phyloP scores from a whole-genome alignment of 768 basidiomycete species.

The Tylopilus sp. region DNA sequence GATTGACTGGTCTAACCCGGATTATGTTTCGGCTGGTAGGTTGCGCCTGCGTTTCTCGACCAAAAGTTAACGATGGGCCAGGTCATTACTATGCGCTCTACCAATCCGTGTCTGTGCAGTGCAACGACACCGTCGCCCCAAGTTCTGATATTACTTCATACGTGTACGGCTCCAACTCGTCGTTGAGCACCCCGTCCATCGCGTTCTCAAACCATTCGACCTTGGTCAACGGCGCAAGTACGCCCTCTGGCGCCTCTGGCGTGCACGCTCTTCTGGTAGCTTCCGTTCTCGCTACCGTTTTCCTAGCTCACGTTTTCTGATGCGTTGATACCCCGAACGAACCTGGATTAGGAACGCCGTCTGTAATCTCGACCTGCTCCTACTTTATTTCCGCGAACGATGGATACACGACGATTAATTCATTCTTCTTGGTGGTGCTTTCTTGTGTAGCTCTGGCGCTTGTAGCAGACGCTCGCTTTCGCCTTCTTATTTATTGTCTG shows the following conservation, averaged over 20 bases:
- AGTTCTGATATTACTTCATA: constrained; percentile 56
- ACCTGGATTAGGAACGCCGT: background rate
- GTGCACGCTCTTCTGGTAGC: constrained; percentile 15
- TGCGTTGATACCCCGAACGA: background rate
- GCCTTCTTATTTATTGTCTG: background rate
- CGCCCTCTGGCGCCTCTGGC: constrained; percentile 5
- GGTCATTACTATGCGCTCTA: constrained; percentile 72
- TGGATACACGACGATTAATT: background rate
- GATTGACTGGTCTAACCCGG: constrained; percentile 79
- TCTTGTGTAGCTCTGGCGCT: background rate
- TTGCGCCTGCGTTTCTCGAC: background rate
- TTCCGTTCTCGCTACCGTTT: constrained; percentile 6
- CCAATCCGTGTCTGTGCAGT: constrained; percentile 60
- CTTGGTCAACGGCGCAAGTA: constrained; percentile 42
- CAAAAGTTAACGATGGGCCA: constrained; percentile 12
- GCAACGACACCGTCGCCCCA: constrained; percentile 47
- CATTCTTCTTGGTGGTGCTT: background rate
- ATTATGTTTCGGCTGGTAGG: constrained; percentile 64
- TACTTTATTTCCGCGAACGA: background rate
- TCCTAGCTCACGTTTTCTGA: constrained; percentile 23
- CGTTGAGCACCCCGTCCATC: constrained; percentile 50
- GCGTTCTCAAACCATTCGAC: constrained; percentile 57
- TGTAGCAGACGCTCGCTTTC: background rate
- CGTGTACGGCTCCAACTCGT: constrained; percentile 55
- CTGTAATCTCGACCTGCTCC: background rate